phyloP scores from a whole-genome alignment of 352 stramenopile species.

The Pythium biforme region DNA sequence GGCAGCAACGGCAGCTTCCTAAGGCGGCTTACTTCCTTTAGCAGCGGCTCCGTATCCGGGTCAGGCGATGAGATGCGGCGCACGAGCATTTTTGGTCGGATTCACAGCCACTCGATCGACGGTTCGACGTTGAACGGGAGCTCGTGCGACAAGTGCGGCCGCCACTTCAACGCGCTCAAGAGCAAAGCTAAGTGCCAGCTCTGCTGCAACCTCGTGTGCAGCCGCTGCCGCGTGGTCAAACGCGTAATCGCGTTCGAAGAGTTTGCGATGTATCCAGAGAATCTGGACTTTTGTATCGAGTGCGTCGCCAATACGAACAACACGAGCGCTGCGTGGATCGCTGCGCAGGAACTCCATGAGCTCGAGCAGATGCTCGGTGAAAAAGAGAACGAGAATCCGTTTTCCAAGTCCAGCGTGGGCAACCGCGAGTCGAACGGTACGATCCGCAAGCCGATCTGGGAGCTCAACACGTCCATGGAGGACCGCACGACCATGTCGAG shows the following conservation, averaged over 20 bases:
- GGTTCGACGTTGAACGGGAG: conserved; percentile 7
- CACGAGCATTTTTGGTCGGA: conserved; percentile 16
- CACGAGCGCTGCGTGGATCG: conserved; percentile 53
- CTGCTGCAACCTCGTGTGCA: conserved; percentile 24
- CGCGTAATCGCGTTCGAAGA: conserved; percentile 44
- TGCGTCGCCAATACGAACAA: conserved; percentile 43
- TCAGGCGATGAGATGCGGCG: conserved; percentile 3
- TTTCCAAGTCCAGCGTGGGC: neutral
- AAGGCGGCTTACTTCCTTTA: conserved; percentile 20
- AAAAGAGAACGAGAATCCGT: conserved; percentile 26
- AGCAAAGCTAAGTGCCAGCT: conserved; percentile 28
- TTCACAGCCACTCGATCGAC: conserved; percentile 21
- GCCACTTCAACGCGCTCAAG: conserved; percentile 26
- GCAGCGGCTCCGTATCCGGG: conserved; percentile 1
- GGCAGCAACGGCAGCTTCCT: conserved; percentile 23
- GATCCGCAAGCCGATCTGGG: conserved; percentile 22
- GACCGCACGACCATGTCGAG: conserved; percentile 40
- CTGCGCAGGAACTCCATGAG: conserved; percentile 45
- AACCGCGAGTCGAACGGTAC: conserved; percentile 2
- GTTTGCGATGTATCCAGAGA: conserved; percentile 48
- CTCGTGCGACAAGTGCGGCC: conserved; percentile 23
- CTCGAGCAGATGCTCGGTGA: conserved; percentile 20
- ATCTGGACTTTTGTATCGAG: conserved; percentile 68
- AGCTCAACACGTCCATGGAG: conserved; percentile 18
- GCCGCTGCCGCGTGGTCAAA: conserved; percentile 25